Evolutionary conservation across 1,139 yeast species (phyloP).

Genomic region (Zhuliangozyma parablackwelliae): DNA sequence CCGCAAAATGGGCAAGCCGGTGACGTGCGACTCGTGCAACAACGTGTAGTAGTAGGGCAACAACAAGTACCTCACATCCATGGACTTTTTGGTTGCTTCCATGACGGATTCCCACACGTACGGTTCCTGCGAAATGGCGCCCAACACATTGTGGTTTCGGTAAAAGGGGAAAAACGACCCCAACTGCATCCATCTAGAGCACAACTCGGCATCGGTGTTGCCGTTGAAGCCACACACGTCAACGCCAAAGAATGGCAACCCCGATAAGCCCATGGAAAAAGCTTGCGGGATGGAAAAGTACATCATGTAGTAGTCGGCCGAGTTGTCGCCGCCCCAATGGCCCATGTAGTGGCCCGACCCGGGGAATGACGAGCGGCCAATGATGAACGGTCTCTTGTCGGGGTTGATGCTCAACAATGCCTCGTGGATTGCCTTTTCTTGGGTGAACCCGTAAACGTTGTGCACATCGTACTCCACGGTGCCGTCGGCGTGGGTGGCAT

Average conservation of each 20-base stretch:
- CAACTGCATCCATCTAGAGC: conserved; percentile 23
- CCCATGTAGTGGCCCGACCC: conserved; percentile 18
- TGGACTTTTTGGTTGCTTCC: conserved; percentile 17
- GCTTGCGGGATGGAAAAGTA: conserved; percentile 22
- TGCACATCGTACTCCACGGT: conserved; percentile 25
- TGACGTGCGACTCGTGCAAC: conserved; percentile 17
- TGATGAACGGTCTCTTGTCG: conserved; percentile 18
- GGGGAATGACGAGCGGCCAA: conserved; percentile 17
- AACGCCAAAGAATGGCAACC: conserved; percentile 21
- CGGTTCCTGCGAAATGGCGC: conserved; percentile 20
- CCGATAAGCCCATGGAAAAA: conserved; percentile 17
- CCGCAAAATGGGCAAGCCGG: conserved; percentile 18
- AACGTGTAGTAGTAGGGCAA: conserved; percentile 21
- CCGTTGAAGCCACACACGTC: conserved; percentile 23
- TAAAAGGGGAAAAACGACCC: conserved; percentile 22
- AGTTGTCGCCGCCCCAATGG: conserved; percentile 24
- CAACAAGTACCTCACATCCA: conserved; percentile 16
- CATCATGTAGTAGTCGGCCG: conserved; percentile 16
- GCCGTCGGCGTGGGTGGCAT: conserved; percentile 28
- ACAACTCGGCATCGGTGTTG: conserved; percentile 18
- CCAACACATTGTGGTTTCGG: conserved; percentile 19
- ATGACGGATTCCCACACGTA: conserved; percentile 18
- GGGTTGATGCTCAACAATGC: conserved; percentile 15
- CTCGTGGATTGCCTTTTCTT: conserved; percentile 16
- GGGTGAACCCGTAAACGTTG: conserved; percentile 16